Conservation (phyloP, 768 basidiomycete genomes). For the Dentipellis sp. region DNA sequence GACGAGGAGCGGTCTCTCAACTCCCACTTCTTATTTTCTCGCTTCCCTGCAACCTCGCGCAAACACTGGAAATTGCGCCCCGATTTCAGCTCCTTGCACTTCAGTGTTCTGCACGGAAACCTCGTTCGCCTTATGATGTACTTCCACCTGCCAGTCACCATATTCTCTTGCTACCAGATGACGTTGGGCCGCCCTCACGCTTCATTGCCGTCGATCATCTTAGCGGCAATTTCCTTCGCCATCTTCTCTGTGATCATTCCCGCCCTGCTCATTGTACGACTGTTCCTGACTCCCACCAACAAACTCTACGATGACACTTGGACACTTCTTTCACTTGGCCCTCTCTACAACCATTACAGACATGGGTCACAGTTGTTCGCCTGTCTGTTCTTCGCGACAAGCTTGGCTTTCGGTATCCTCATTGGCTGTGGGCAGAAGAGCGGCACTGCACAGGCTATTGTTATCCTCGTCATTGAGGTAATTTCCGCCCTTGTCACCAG, state of each 20-base stretch:
- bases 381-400: slow-evolving; percentile 69
- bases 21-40: slow-evolving; percentile 31
- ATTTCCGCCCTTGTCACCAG: slow-evolving; percentile 81
- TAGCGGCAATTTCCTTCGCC: slow-evolving; percentile 77
- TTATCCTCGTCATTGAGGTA: slow-evolving; percentile 87
- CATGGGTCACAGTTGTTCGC: slow-evolving; percentile 89
- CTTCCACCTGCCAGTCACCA: slow-evolving; percentile 91
- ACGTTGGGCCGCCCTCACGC: slow-evolving; percentile 42
- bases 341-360: slow-evolving; percentile 91
- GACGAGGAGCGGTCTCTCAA: slow-evolving; percentile 46
- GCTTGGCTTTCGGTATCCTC: slow-evolving; percentile 72
- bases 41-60: slow-evolving; percentile 26
- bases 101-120: slow-evolving; percentile 79
- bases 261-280: slow-evolving; percentile 61
- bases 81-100: slow-evolving; percentile 70
- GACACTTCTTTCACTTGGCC: slow-evolving; percentile 82
- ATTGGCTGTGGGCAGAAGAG: slow-evolving; percentile 86
- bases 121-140: slow-evolving; percentile 83
- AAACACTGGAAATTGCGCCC: slow-evolving; percentile 45
- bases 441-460: slow-evolving; percentile 85
- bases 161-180: slow-evolving; percentile 88
- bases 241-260: slow-evolving; percentile 76
- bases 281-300: slow-evolving; percentile 72
- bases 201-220: slow-evolving; percentile 52
- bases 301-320: slow-evolving; percentile 94